Percentiles rank a stretch among this genome's conserved stretches.
Evolutionary conservation across 2,329 filamentous ascomycete species (phyloP).

Genomic region (Taxawa tesnikishii): DNA sequence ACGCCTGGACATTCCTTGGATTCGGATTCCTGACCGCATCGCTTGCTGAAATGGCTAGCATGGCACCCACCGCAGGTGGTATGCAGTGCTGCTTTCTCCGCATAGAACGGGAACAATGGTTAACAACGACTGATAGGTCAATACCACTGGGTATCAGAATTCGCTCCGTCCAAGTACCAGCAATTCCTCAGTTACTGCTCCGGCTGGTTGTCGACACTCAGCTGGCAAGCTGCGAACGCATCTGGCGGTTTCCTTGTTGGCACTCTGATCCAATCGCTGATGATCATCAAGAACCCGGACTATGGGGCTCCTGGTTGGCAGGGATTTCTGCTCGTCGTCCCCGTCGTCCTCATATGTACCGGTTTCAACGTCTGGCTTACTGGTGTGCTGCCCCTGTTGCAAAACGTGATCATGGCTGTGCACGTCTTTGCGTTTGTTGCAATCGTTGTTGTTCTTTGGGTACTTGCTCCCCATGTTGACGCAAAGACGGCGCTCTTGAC

Average conservation of each 20-base stretch:
- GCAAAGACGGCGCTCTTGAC: constrained; percentile 21
- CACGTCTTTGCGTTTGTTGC: constrained; percentile 26
- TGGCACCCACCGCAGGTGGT: constrained; percentile 15
- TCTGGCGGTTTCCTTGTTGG: constrained; percentile 36
- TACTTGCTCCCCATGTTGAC: constrained; percentile 14
- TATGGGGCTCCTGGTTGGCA: constrained; percentile 34
- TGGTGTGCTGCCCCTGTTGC: constrained; percentile 16
- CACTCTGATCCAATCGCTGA: constrained; percentile 33
- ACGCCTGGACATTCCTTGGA: constrained; percentile 13
- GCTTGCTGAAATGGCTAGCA: constrained; percentile 21
- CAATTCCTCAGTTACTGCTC: constrained; percentile 5
- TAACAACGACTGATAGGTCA: too few relatives aligned
- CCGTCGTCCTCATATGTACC: constrained; percentile 30
- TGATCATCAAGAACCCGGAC: constrained; percentile 27
- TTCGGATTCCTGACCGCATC: constrained; percentile 14
- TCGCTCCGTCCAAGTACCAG: constrained; percentile 5
- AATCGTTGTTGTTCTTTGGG: constrained; percentile 12
- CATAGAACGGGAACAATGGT: too few relatives aligned
- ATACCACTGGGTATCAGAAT: constrained; percentile 7
- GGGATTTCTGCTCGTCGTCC: constrained; percentile 36
- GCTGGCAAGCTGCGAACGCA: constrained; percentile 38
- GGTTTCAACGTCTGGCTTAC: constrained; percentile 26
- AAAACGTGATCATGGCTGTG: constrained; percentile 25
- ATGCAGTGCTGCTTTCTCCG: too few relatives aligned
- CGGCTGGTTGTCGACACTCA: constrained; percentile 37